Evolutionary conservation across 2,329 filamentous ascomycete genomes (phyloP), one percentile per base, ranked within the genome.

Genomic region (Fusarium virguliforme): DNA sequence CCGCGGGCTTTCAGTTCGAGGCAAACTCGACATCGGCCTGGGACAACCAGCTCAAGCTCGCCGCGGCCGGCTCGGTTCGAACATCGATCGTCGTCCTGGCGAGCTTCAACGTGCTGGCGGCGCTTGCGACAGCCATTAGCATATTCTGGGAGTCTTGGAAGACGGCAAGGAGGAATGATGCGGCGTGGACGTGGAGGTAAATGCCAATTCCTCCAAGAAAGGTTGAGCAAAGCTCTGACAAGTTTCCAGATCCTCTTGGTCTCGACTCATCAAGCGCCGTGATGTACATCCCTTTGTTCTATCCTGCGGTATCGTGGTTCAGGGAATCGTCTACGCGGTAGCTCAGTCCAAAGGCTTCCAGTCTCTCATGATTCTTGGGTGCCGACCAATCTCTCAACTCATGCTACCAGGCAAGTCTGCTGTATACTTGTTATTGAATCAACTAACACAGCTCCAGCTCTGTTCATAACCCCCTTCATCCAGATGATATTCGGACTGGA

Each of bases 401-500:
- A 86, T 90, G 85, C 84, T 90, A 72, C 88, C 88, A 76, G 87
- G 89, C 90, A 82, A 62, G 82, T 60, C 26, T 26, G 26, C 8
- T 15, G 12, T 22, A 34, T 7, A n/a, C 13, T 58, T 40, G 15
- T 15, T 18, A 10, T 9, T 50, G 24, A 15, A 43, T 35, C 13
- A 46, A 28, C 81, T 82, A 74, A 81, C 56, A 35, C 15, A 12
- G 4, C 9, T 3, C 4, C 28, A 37, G 91, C 88, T 8, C 84
- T 92, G 37, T 92, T 93, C 74, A 84, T 92, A 58, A 86, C 89
- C 8, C 90, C 90, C 28, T 91, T 87, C 68, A 86, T 90, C 34
- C 90, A 92, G 71, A 75, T 92, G 22, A 84, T 91, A 15, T 92
- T 93, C 71, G 89, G 88, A 13, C 68, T 91, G 64, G 91, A 93